Conservation (phyloP, 768 basidiomycete genomes). For the Podaxis carcinomalis region DNA sequence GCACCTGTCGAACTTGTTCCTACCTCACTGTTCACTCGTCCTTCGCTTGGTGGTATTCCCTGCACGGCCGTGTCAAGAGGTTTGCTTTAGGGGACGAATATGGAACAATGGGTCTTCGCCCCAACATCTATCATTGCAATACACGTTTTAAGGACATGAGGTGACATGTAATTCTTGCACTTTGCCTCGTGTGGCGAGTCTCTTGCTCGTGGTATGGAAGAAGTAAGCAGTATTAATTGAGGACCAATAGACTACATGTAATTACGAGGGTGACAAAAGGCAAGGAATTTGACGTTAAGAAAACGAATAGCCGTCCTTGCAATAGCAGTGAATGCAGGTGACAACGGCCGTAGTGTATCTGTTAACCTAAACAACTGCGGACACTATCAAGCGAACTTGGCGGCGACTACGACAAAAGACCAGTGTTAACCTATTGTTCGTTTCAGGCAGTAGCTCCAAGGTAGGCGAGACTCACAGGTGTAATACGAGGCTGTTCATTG, state of each 20-base stretch:
- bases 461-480: background rate
- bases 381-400: background rate
- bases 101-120: too few relatives aligned
- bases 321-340: background rate
- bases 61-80: too few relatives aligned
- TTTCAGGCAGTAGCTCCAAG: background rate
- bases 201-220: background rate
- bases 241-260: background rate
- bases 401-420: background rate
- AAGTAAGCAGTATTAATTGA: background rate
- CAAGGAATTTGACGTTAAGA: background rate
- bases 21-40: too few relatives aligned
- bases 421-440: slow-evolving; percentile 12
- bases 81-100: too few relatives aligned
- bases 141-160: too few relatives aligned
- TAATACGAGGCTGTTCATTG: background rate
- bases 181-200: too few relatives aligned
- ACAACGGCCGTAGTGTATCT: background rate
- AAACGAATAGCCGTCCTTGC: background rate
- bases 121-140: too few relatives aligned
- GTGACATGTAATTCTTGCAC: too few relatives aligned
- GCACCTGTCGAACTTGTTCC: too few relatives aligned
- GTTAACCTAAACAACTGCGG: background rate
- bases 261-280: background rate
- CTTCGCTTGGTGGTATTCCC: too few relatives aligned